These are phyloP conservation scores for Pascua sp. DNA, from an alignment of 1,284 basidiomycete genomes.

Conservation along the genomic window DNA sequence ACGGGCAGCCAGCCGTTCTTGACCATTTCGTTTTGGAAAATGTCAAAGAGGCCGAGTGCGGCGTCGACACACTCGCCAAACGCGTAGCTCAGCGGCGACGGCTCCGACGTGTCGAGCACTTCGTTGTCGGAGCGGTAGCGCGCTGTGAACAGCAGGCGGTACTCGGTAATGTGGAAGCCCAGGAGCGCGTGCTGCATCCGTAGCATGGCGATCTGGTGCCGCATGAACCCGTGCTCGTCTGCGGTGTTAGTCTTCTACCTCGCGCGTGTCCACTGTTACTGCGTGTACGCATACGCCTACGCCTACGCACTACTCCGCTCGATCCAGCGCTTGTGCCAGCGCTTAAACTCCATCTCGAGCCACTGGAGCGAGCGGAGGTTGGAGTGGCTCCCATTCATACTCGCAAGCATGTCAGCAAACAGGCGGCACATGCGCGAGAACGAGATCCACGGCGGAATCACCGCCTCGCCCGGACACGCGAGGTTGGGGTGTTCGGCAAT, in stretches of 20 bases:
- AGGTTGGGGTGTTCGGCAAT: constrained; percentile 32
- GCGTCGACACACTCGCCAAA: constrained; percentile 24
- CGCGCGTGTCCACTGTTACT: too few species aligned
- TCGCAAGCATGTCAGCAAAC: constrained; percentile 24
- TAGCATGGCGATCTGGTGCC: constrained; percentile 22
- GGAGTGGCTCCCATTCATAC: constrained; percentile 27
- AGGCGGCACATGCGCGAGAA: constrained; percentile 28
- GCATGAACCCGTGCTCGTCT: constrained; percentile 20
- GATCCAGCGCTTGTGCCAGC: constrained; percentile 32
- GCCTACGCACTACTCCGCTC: constrained; percentile 21
- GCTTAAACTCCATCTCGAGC: constrained; percentile 27
- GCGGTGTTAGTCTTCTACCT: neutral
- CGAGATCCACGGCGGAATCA: constrained; percentile 31
- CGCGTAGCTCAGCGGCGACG: constrained; percentile 16
- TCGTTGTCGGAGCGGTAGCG: constrained; percentile 16
- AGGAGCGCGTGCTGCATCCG: constrained; percentile 21
- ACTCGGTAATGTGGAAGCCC: constrained; percentile 31
- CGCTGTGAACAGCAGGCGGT: constrained; percentile 23
- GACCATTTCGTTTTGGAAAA: constrained; percentile 25
- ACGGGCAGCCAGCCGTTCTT: constrained; percentile 23
- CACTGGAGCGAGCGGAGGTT: constrained; percentile 29
- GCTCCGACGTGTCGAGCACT: constrained; percentile 17
- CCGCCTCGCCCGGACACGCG: constrained; percentile 29
- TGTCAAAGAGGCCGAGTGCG: constrained; percentile 20
- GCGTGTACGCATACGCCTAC: neutral